These are phyloP conservation scores for Zanthoxylum bungeanum DNA, from an alignment of 345 rosid species.

Conservation along the genomic window DNA sequence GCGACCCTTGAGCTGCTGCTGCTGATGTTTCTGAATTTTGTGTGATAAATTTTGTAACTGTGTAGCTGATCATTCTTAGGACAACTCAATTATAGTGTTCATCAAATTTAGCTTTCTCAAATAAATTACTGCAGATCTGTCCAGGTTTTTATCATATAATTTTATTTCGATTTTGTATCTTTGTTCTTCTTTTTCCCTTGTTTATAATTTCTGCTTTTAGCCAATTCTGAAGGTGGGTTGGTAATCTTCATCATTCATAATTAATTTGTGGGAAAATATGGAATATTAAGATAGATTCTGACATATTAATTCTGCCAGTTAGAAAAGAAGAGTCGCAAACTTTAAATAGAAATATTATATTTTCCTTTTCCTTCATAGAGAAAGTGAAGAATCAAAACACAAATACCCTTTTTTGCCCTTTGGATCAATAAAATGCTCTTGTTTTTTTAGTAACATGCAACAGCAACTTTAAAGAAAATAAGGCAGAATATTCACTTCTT, in stretches of 20 bases:
- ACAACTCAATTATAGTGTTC: slow-evolving; percentile 2
- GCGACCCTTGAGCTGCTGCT: slow-evolving; percentile 19
- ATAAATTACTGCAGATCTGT: slow-evolving; percentile 14
- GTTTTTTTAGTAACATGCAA: neutral
- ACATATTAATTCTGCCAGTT: neutral
- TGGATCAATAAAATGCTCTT: too few species aligned
- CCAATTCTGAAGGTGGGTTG: neutral
- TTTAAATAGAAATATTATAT: neutral
- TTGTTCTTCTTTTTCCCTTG: neutral
- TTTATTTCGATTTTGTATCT: neutral
- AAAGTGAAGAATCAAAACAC: neutral
- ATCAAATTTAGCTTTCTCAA: slow-evolving; percentile 6
- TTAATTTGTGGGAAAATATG: neutral
- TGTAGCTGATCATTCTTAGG: neutral
- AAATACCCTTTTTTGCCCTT: neutral
- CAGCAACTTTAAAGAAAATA: too few species aligned
- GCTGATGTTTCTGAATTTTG: neutral
- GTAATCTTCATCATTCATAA: neutral
- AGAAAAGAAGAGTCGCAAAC: neutral
- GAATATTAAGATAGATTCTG: neutral
- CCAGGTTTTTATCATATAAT: neutral
- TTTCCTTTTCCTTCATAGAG: neutral
- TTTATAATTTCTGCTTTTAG: neutral
- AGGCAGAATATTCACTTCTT: neutral
- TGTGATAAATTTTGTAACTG: neutral